Percentiles rank a stretch among this genome's conserved stretches.
Conservation (phyloP, 2,329 filamentous ascomycete species). For the Fusarium chuoi region DNA sequence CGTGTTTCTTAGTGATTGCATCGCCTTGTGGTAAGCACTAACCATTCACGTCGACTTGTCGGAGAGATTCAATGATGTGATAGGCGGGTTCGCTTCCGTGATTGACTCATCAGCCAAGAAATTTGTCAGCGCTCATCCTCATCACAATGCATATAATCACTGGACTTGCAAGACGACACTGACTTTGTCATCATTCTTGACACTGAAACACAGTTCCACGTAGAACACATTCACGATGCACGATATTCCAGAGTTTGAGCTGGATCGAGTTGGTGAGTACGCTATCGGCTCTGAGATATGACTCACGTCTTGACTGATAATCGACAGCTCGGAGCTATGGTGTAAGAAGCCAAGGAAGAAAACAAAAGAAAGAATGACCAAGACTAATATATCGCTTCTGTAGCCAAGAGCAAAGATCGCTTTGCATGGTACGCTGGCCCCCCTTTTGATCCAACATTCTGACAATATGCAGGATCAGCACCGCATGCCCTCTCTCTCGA, state of each 20-base stretch:
- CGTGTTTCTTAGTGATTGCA: background rate
- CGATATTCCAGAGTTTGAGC: background rate
- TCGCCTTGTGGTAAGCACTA: background rate
- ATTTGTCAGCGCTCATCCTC: background rate
- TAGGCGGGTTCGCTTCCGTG: background rate
- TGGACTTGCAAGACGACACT: background rate
- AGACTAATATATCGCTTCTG: background rate
- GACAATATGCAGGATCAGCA: background rate
- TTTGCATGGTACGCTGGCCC: background rate
- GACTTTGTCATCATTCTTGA: no score
- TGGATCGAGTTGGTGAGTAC: background rate
- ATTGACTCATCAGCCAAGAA: background rate
- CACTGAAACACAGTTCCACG: rapidly evolving
- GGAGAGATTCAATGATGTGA: background rate
- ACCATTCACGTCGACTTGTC: background rate
- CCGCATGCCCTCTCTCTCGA: background rate
- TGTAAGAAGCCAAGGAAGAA: background rate
- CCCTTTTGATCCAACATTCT: background rate
- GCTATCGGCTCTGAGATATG: rapidly evolving
- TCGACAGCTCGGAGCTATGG: background rate
- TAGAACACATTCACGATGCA: background rate
- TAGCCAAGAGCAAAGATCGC: background rate
- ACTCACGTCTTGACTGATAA: background rate
- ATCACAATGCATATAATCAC: background rate
- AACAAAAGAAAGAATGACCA: rapidly evolving